Evolutionary conservation across 176 grass and related monocot species (phyloP).

Genomic region (Alopecurus myosuroides): DNA sequence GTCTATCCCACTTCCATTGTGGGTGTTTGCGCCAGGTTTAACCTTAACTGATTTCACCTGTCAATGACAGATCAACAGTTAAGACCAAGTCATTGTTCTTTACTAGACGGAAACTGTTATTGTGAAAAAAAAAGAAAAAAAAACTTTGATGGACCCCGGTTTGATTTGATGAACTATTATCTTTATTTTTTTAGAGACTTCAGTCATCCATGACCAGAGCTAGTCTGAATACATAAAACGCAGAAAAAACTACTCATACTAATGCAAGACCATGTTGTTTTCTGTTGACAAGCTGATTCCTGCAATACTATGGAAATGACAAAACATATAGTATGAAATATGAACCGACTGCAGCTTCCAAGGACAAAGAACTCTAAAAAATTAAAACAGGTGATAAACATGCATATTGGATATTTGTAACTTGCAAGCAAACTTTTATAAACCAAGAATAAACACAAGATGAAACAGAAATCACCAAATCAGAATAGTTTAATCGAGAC

Average conservation of each 20-base stretch:
- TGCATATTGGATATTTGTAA: background rate
- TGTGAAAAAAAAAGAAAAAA: background rate
- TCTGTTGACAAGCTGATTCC: background rate
- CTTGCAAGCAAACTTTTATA: background rate
- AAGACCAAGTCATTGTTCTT: background rate
- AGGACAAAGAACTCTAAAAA: background rate
- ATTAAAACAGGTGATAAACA: background rate
- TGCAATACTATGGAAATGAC: background rate
- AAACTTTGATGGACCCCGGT: background rate
- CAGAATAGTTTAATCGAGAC: background rate
- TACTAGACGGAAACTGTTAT: background rate
- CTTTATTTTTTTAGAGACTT: background rate
- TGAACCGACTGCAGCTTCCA: background rate
- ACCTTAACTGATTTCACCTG: conserved; percentile 93
- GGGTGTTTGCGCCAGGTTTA: conserved; percentile 75
- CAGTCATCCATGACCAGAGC: conserved; percentile 14
- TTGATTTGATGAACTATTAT: background rate
- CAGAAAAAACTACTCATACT: background rate
- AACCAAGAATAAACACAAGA: background rate
- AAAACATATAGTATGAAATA: background rate
- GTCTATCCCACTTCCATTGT: conserved; percentile 86
- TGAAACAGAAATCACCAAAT: background rate
- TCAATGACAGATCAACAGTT: background rate
- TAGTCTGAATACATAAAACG: background rate
- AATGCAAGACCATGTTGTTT: background rate